These are phyloP conservation scores for Elaeis oleifera DNA, from an alignment of 202 grass and related monocot species.

Conservation along the genomic window DNA sequence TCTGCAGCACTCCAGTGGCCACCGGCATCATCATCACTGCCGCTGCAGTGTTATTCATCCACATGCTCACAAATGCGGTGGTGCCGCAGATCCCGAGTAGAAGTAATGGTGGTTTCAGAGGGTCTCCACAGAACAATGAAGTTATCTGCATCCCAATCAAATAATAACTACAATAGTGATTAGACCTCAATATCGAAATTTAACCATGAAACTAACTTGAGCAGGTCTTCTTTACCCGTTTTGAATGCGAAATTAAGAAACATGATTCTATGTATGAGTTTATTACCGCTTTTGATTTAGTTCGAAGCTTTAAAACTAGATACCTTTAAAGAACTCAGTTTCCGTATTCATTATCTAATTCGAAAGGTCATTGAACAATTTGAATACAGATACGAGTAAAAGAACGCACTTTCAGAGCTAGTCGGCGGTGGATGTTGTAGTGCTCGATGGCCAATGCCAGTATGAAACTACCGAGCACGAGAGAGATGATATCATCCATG, in stretches of 20 bases:
- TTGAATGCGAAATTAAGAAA: too few relatives aligned
- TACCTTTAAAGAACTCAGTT: too few relatives aligned
- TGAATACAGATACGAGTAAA: too few relatives aligned
- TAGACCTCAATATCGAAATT: too few relatives aligned
- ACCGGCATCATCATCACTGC: constrained; percentile 92
- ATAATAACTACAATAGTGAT: too few relatives aligned
- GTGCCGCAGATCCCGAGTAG: constrained; percentile 78
- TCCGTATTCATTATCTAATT: too few relatives aligned
- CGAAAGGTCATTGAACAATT: too few relatives aligned
- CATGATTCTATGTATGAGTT: too few relatives aligned
- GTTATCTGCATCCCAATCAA: constrained; percentile 41
- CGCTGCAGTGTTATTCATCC: constrained; percentile 93
- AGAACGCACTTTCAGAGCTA: constrained; percentile 8
- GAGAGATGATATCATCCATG: constrained; percentile 19
- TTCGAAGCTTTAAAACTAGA: too few relatives aligned
- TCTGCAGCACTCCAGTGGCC: constrained; percentile 73
- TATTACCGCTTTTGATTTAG: too few relatives aligned
- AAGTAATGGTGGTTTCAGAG: constrained; percentile 56
- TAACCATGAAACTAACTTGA: too few relatives aligned
- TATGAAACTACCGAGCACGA: constrained; percentile 22
- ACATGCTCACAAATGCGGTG: constrained; percentile 78
- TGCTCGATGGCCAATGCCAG: constrained; percentile 17
- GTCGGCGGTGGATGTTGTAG: constrained; percentile 14
- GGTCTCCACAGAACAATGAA: constrained; percentile 67
- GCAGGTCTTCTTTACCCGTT: too few relatives aligned